These are phyloP conservation scores for Thuja plicata DNA, from an alignment of 83 land plant genomes.

Conservation along the genomic window DNA sequence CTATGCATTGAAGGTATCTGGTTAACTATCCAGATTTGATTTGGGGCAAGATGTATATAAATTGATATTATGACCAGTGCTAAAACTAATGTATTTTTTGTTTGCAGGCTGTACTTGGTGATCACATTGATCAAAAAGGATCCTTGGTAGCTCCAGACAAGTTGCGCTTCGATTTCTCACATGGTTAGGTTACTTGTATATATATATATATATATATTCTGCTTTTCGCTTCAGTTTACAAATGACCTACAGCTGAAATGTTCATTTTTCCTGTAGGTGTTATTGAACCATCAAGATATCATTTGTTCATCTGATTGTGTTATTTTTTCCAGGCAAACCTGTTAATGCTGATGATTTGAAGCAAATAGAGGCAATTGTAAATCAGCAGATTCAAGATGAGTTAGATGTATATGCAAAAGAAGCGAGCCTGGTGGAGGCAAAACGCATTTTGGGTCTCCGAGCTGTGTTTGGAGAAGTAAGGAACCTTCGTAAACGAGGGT, in stretches of 20 bases:
- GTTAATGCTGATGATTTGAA: constrained; percentile 66
- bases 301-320: background rate
- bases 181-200: constrained; percentile 75
- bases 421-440: constrained; percentile 79
- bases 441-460: constrained; percentile 82
- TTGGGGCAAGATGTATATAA: background rate
- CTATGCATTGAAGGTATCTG: constrained; percentile 87
- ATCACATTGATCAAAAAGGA: constrained; percentile 96
- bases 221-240: background rate
- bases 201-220: no score
- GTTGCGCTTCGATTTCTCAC: constrained; percentile 93
- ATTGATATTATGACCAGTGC: background rate
- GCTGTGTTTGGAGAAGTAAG: constrained; percentile 99
- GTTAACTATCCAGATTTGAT: background rate
- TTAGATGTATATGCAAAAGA: constrained; percentile 89
- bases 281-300: background rate
- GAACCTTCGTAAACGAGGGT: background rate
- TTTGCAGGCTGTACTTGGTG: constrained; percentile 86
- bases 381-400: constrained; percentile 79
- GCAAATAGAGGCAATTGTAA: constrained; percentile 85
- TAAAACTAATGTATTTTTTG: constrained; percentile 10
- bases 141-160: constrained; percentile 96
- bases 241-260: background rate
- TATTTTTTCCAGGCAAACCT: constrained; percentile 69
- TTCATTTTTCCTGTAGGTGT: background rate